Conservation (phyloP, 2,329 filamentous ascomycete species). For the Zasmidium angulare region DNA sequence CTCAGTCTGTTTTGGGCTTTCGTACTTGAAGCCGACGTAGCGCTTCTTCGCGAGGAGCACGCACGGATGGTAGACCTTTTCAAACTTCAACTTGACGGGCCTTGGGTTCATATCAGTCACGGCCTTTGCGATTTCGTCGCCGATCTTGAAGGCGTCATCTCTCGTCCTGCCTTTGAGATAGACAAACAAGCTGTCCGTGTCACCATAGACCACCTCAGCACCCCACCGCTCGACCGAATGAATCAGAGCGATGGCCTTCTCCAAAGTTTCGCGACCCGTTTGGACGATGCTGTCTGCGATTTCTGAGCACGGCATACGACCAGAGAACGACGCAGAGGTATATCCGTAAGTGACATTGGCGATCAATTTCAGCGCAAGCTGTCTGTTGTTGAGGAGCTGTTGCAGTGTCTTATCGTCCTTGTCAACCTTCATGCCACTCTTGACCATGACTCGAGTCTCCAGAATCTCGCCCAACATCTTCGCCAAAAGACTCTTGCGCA, state of each 20-base stretch:
- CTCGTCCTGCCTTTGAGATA: constrained; percentile 82
- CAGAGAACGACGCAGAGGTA: constrained; percentile 93
- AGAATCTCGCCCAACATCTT: constrained; percentile 97
- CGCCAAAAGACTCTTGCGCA: constrained; percentile 85
- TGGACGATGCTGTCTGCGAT: constrained; percentile 98
- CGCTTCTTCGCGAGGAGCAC: constrained; percentile 94
- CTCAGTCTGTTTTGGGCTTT: constrained; percentile 68
- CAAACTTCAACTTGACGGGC: constrained; percentile 94
- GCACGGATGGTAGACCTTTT: constrained; percentile 97
- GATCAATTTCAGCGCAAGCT: constrained; percentile 89
- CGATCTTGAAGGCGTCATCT: constrained; percentile 87
- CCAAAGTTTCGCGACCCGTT: constrained; percentile 88
- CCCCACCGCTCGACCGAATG: constrained; percentile 85
- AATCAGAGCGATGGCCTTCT: constrained; percentile 88
- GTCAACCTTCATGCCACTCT: constrained; percentile 91
- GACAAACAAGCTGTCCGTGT: constrained; percentile 94
- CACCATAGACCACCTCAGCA: constrained; percentile 95
- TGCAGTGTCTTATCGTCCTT: constrained; percentile 85
- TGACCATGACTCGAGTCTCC: constrained; percentile 96
- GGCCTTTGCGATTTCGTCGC: constrained; percentile 83
- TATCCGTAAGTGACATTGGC: constrained; percentile 99
- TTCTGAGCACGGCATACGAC: constrained; percentile 95
- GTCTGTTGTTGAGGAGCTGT: constrained; percentile 85
- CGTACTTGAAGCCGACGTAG: constrained; percentile 98
- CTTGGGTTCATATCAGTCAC: constrained; percentile 88